Evolutionary conservation across 441 rosid genomes (phyloP).

Genomic region (Melastoma candidum): DNA sequence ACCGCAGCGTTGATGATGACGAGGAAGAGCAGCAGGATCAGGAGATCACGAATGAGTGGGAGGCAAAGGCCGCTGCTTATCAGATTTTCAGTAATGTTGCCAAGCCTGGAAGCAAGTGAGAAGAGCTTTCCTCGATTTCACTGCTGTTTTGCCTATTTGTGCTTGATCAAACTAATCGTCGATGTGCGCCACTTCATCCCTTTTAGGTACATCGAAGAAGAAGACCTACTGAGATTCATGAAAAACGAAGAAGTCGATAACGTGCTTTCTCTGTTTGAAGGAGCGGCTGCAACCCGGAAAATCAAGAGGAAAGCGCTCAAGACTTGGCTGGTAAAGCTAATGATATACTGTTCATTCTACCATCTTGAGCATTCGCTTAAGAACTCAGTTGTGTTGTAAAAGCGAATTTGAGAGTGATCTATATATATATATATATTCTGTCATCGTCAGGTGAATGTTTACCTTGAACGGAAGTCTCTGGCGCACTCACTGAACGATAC

Average conservation of each 20-base stretch:
- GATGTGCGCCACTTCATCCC: neutral
- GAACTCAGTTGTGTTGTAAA: neutral
- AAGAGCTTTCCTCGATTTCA: conserved; percentile 1
- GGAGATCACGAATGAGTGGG: conserved; percentile 52
- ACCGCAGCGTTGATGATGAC: conserved; percentile 30
- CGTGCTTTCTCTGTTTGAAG: conserved; percentile 27
- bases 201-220: conserved; percentile 32
- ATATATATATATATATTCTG: too few species aligned
- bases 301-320: conserved; percentile 33
- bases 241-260: conserved; percentile 26
- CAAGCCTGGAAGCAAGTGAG: conserved; percentile 46
- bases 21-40: conserved; percentile 27
- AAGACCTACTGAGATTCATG: conserved; percentile 33
- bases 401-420: too few species aligned
- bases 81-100: conserved; percentile 47
- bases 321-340: conserved; percentile 27
- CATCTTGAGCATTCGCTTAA: neutral
- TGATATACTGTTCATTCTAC: neutral
- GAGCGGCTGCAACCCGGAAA: conserved; percentile 26
- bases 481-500: conserved; percentile 48
- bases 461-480: conserved; percentile 40
- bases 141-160: neutral
- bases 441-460: conserved; percentile 38
- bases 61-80: conserved; percentile 55
- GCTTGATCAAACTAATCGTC: too few species aligned